These are phyloP conservation scores for Neodidymelliopsis sp. DNA, from an alignment of 2,329 filamentous ascomycete genomes.

Conservation along the genomic window DNA sequence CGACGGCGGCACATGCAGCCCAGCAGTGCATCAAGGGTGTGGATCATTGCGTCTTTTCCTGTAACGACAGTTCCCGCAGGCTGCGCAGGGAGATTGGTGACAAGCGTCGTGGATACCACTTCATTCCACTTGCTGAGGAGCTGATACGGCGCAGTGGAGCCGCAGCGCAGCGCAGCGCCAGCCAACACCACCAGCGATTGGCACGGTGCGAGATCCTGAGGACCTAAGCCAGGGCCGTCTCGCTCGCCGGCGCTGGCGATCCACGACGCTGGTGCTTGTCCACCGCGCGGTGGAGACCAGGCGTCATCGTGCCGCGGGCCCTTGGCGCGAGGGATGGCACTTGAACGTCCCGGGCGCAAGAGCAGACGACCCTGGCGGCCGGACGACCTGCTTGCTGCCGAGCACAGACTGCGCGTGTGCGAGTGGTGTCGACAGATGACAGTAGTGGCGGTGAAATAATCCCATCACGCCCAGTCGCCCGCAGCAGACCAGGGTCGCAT, in stretches of 20 bases:
- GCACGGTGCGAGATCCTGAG: slow-evolving; percentile 4
- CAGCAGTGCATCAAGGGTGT: slow-evolving; percentile 21
- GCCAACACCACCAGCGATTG: slow-evolving; percentile 24
- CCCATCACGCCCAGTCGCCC: slow-evolving; percentile 3
- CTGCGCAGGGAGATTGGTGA: slow-evolving; percentile 24
- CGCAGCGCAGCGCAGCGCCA: slow-evolving; percentile 12
- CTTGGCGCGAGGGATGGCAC: slow-evolving; percentile 22
- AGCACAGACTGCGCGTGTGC: slow-evolving; percentile 17
- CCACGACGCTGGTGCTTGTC: slow-evolving; percentile 17
- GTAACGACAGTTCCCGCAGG: slow-evolving; percentile 30
- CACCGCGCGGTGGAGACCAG: slow-evolving; percentile 22
- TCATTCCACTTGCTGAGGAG: slow-evolving; percentile 20
- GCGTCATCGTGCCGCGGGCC: slow-evolving; percentile 35
- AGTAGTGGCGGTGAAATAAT: slow-evolving; percentile 25
- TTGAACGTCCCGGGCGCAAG: slow-evolving; percentile 10
- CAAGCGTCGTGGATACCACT: slow-evolving; percentile 17
- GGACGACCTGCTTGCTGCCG: slow-evolving; percentile 21
- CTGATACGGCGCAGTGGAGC: slow-evolving; percentile 17
- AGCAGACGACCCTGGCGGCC: slow-evolving; percentile 11
- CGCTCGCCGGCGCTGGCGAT: slow-evolving; percentile 25
- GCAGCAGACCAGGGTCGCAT: slow-evolving; percentile 6
- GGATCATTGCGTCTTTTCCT: slow-evolving; percentile 32
- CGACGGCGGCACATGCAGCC: slow-evolving; percentile 24
- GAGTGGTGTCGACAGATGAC: slow-evolving; percentile 21
- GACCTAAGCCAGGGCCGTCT: slow-evolving; percentile 30